Percentiles rank a stretch among this genome's conserved stretches.
Conservation (phyloP, 2,329 filamentous ascomycete species). For the Xylaria polymorpha region DNA sequence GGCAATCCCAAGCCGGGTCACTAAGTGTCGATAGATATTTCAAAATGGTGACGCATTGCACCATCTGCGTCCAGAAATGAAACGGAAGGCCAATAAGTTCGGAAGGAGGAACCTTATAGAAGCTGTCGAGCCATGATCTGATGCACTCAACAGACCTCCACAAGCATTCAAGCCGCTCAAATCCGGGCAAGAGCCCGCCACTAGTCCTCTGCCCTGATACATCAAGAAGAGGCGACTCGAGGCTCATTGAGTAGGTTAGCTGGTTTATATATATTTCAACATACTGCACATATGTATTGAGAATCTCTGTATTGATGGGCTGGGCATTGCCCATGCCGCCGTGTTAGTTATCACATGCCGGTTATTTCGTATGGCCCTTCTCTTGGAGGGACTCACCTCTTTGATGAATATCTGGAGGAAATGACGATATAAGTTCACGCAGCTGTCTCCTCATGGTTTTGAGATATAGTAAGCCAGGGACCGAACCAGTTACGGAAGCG, state of each 20-base stretch:
- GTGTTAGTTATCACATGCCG: slow-evolving; percentile 20
- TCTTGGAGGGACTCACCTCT: slow-evolving; percentile 27
- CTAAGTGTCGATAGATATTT: slow-evolving; percentile 53
- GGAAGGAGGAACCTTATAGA: slow-evolving; percentile 46
- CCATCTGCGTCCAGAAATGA: slow-evolving; percentile 54
- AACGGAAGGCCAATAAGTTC: slow-evolving; percentile 50
- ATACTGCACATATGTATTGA: slow-evolving; percentile 46
- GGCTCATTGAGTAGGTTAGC: slow-evolving; percentile 45
- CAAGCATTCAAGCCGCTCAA: slow-evolving; percentile 50
- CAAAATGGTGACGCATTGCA: slow-evolving; percentile 51
- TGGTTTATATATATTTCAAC: slow-evolving; percentile 40
- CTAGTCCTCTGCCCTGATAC: slow-evolving; percentile 24
- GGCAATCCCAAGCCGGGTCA: slow-evolving; percentile 54
- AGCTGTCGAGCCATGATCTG: slow-evolving; percentile 50
- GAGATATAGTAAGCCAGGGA: slow-evolving; percentile 46
- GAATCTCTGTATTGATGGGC: slow-evolving; percentile 35
- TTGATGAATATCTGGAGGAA: slow-evolving; percentile 43
- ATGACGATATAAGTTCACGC: slow-evolving; percentile 47
- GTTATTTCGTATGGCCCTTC: background rate
- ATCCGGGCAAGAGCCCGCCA: slow-evolving; percentile 39
- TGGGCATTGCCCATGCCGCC: slow-evolving; percentile 26
- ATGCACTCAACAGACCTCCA: slow-evolving; percentile 52
- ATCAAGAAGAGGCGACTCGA: slow-evolving; percentile 37
- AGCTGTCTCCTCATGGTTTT: slow-evolving; percentile 50
- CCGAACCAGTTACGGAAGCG: slow-evolving; percentile 30